phyloP scores from a whole-genome alignment of 495 filamentous ascomycete species.

The Neurospora sublineolata region DNA sequence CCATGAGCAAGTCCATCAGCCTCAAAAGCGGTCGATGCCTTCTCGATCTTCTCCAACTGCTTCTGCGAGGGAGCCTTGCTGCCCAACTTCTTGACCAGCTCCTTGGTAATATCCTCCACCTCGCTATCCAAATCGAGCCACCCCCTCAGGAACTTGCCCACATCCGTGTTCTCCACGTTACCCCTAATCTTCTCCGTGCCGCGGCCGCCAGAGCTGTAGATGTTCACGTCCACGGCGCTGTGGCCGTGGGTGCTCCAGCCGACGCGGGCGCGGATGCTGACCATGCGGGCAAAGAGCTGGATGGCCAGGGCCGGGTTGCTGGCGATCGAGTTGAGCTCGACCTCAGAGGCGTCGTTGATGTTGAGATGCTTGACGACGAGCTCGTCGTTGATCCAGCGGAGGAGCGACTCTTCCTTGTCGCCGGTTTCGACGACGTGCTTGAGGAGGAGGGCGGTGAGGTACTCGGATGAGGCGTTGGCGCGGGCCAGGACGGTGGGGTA shows the following conservation, averaged over 20 bases:
- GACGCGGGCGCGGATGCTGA: constrained; percentile 75
- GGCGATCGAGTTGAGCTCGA: constrained; percentile 59
- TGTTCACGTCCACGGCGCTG: constrained; percentile 82
- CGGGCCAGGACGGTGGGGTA: constrained; percentile 70
- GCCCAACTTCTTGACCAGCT: constrained; percentile 50
- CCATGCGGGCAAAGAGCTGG: constrained; percentile 68
- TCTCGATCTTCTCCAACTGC: neutral
- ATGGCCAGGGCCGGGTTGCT: constrained; percentile 36
- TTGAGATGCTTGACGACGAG: constrained; percentile 60
- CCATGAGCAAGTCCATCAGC: neutral
- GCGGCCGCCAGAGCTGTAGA: constrained; percentile 56
- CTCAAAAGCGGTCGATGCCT: neutral
- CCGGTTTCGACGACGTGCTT: constrained; percentile 36
- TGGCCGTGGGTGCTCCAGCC: constrained; percentile 92
- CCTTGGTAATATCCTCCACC: constrained; percentile 59
- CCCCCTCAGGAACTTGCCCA: constrained; percentile 66
- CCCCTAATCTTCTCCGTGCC: constrained; percentile 47
- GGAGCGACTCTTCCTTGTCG: constrained; percentile 28
- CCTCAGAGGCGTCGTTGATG: constrained; percentile 57
- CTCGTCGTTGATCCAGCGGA: constrained; percentile 46
- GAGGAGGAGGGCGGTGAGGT: constrained; percentile 47
- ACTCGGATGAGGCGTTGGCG: constrained; percentile 66
- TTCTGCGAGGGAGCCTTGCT: neutral
- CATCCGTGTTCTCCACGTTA: constrained; percentile 90
- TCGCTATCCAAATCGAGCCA: constrained; percentile 63